Conservation (phyloP, 2,329 filamentous ascomycete species). For the Didymella glomerata region DNA sequence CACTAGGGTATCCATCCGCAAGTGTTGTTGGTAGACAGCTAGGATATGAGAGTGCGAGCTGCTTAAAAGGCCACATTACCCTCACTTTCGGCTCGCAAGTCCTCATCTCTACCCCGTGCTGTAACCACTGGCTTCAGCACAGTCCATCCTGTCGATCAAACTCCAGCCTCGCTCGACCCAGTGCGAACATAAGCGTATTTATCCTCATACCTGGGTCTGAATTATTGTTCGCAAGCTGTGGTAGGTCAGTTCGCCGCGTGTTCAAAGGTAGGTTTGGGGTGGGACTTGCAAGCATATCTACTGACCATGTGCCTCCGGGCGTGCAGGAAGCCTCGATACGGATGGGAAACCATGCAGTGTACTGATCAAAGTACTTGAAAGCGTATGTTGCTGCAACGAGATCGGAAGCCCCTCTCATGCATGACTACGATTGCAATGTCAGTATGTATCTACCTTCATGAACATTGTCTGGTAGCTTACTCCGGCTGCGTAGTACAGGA, state of each 20-base stretch:
- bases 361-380: constrained; percentile 6
- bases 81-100: too few relatives aligned
- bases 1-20: too few relatives aligned
- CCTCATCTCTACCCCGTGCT: too few relatives aligned
- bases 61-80: too few relatives aligned
- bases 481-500: constrained; percentile 10
- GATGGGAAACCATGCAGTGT: constrained; percentile 9
- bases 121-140: background rate
- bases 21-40: too few relatives aligned
- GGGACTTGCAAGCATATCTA: constrained; percentile 5
- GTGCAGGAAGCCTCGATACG: background rate
- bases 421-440: background rate
- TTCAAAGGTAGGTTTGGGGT: too few relatives aligned
- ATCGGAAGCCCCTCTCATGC: constrained; percentile 3
- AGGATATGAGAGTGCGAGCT: too few relatives aligned
- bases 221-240: constrained; percentile 6
- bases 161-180: constrained; percentile 6
- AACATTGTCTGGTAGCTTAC: background rate
- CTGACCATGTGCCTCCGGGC: background rate
- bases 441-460: background rate
- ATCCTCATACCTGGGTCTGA: constrained; percentile 7
- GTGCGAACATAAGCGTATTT: constrained; percentile 9
- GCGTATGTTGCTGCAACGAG: constrained; percentile 3
- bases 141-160: constrained; percentile 10
- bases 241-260: background rate